Evolutionary conservation across 352 stramenopile genomes (phyloP).

Genomic region (Phytopythium boreale): DNA sequence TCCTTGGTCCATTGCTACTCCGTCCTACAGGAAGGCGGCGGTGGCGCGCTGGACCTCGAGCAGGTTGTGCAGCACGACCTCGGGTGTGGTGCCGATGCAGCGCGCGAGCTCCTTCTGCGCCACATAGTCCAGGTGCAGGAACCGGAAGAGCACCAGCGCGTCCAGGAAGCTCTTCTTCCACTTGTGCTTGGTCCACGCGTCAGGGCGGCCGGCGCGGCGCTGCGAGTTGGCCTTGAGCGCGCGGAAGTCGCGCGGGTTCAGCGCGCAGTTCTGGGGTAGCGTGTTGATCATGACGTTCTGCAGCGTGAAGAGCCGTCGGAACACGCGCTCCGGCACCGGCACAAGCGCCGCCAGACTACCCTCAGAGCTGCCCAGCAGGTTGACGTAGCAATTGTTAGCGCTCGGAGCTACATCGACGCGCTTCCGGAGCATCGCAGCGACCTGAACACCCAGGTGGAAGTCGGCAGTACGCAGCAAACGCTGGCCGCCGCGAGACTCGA

Average conservation of each 20-base stretch:
- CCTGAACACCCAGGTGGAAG: constrained; percentile 79
- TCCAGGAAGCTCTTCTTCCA: constrained; percentile 89
- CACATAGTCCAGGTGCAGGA: constrained; percentile 82
- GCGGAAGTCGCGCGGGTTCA: constrained; percentile 87
- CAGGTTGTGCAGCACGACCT: constrained; percentile 87
- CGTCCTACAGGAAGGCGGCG: constrained; percentile 58
- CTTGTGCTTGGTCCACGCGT: constrained; percentile 87
- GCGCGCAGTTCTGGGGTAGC: constrained; percentile 75
- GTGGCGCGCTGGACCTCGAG: constrained; percentile 81
- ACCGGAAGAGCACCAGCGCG: constrained; percentile 74
- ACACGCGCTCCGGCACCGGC: constrained; percentile 74
- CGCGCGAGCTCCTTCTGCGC: constrained; percentile 86
- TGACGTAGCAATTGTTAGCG: constrained; percentile 55
- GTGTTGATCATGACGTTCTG: constrained; percentile 91
- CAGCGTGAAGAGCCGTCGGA: constrained; percentile 83
- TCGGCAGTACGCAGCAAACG: constrained; percentile 75
- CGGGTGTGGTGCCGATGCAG: constrained; percentile 86
- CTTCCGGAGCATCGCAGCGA: constrained; percentile 80
- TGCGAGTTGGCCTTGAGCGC: constrained; percentile 68
- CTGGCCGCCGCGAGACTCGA: constrained; percentile 82
- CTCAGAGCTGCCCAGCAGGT: constrained; percentile 78
- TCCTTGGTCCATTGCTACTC: background rate
- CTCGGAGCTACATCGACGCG: constrained; percentile 26
- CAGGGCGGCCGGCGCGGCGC: constrained; percentile 51
- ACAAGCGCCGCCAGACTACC: constrained; percentile 73